These are phyloP conservation scores for Vigna trinervia DNA, from an alignment of 306 rosid genomes.

Conservation along the genomic window DNA sequence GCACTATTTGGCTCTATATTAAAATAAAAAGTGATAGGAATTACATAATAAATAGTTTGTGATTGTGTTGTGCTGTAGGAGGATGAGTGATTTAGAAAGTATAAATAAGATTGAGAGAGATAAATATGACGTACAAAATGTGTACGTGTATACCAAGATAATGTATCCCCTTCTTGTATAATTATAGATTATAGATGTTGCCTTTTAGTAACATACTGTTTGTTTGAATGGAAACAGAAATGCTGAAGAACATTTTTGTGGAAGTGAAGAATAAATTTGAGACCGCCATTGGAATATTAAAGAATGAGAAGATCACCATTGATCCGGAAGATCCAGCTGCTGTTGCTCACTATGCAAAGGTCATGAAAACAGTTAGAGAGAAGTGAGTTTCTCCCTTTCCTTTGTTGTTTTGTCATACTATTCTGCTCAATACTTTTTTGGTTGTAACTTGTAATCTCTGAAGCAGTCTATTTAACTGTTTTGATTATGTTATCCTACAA, in stretches of 20 bases:
- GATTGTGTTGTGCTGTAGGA: too few relatives aligned
- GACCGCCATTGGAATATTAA: conserved; percentile 74
- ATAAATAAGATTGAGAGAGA: too few relatives aligned
- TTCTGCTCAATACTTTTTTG: conserved; percentile 13
- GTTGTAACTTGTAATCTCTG: conserved; percentile 3
- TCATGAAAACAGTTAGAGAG: conserved; percentile 85
- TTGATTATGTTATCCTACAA: conserved; percentile 21
- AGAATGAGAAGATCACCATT: conserved; percentile 88
- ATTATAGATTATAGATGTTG: not conserved
- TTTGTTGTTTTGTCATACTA: not conserved
- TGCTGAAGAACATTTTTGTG: conserved; percentile 82
- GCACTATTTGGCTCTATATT: too few relatives aligned
- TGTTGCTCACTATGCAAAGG: conserved; percentile 80
- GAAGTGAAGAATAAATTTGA: conserved; percentile 88
- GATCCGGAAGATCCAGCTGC: conserved; percentile 91
- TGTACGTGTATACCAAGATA: too few relatives aligned
- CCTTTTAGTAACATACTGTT: conserved; percentile 42
- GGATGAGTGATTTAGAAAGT: too few relatives aligned
- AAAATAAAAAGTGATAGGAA: too few relatives aligned
- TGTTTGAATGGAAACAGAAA: conserved; percentile 60
- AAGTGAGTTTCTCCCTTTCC: conserved; percentile 67
- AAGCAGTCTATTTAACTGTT: not conserved
- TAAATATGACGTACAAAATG: too few relatives aligned
- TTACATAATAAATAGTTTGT: too few relatives aligned
- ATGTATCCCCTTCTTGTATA: too few relatives aligned